Percentiles rank a stretch among this genome's conserved stretches.
phyloP scores from a whole-genome alignment of 2,329 filamentous ascomycete genomes.

The Beauveria medogensis region DNA sequence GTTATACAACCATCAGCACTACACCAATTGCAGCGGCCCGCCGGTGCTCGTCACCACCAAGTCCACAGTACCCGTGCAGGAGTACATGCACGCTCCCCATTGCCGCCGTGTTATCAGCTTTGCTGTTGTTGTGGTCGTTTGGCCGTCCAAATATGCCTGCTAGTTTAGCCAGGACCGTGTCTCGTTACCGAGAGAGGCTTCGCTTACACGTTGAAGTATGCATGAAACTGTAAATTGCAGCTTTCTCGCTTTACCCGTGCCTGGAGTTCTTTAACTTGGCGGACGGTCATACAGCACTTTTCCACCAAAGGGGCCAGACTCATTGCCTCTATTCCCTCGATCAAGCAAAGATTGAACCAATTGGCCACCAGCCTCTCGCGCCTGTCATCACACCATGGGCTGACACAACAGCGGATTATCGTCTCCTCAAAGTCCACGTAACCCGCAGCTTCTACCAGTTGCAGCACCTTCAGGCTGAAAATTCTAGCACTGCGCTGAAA shows the following conservation, averaged over 20 bases:
- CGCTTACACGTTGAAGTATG: slow-evolving; percentile 71
- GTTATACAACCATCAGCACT: too few relatives aligned
- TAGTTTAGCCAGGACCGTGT: too few relatives aligned
- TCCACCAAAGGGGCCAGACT: slow-evolving; percentile 64
- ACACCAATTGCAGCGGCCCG: too few relatives aligned
- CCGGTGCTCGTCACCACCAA: too few relatives aligned
- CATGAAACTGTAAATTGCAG: slow-evolving; percentile 58
- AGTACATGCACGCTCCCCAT: too few relatives aligned
- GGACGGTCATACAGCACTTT: slow-evolving; percentile 35
- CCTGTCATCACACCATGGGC: slow-evolving; percentile 60
- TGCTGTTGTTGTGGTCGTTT: too few relatives aligned
- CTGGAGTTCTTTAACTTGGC: slow-evolving; percentile 54
- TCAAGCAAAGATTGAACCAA: slow-evolving; percentile 78
- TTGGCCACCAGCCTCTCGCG: slow-evolving; percentile 61
- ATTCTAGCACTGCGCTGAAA: slow-evolving; percentile 58
- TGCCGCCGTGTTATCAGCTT: too few relatives aligned
- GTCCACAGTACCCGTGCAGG: too few relatives aligned
- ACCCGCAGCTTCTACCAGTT: slow-evolving; percentile 58
- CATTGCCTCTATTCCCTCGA: slow-evolving; percentile 63
- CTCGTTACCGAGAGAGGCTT: background rate
- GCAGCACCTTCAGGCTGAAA: slow-evolving; percentile 40
- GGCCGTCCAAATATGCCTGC: too few relatives aligned
- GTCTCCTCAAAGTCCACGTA: slow-evolving; percentile 73
- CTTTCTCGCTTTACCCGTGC: slow-evolving; percentile 41
- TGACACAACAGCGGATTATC: slow-evolving; percentile 62